These are phyloP conservation scores for Penicillium italicum DNA, from an alignment of 2,329 filamentous ascomycete species.

Conservation along the genomic window DNA sequence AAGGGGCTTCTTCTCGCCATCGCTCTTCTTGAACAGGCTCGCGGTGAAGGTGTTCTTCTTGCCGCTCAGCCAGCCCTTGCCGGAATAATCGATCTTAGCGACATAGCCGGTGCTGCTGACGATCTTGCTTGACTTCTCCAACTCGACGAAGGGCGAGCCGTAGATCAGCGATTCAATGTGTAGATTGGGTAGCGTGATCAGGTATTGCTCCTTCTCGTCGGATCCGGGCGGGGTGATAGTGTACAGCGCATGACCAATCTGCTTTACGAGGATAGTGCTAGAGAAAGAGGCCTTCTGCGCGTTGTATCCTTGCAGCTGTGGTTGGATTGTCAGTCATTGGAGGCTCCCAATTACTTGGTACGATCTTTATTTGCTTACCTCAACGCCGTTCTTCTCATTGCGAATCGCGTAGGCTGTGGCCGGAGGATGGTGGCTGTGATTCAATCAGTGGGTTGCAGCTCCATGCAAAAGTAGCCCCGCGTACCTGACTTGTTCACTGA, in stretches of 20 bases:
- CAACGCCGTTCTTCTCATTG: constrained; percentile 77
- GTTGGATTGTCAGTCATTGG: background rate
- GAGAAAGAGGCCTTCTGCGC: constrained; percentile 95
- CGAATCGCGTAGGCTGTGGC: constrained; percentile 91
- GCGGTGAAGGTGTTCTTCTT: constrained; percentile 92
- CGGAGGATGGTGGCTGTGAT: constrained; percentile 74
- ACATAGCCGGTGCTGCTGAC: constrained; percentile 81
- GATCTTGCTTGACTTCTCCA: constrained; percentile 82
- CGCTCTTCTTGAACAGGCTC: constrained; percentile 63
- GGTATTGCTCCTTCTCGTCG: constrained; percentile 65
- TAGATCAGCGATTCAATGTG: constrained; percentile 90
- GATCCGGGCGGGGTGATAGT: constrained; percentile 60
- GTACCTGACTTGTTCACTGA: constrained; percentile 87
- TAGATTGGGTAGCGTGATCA: constrained; percentile 85
- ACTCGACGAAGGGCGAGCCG: constrained; percentile 75
- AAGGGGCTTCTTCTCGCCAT: constrained; percentile 66
- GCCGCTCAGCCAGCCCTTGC: constrained; percentile 89
- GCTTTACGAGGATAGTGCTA: constrained; percentile 90
- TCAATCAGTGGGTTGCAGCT: constrained; percentile 6
- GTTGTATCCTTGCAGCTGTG: constrained; percentile 72
- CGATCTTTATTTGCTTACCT: constrained; percentile 35
- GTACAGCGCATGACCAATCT: constrained; percentile 83
- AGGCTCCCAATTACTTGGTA: background rate
- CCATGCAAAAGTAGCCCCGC: background rate
- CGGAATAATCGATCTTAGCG: constrained; percentile 86